A percentile compares a stretch with the other conserved stretches of the same genome.
These are phyloP conservation scores for Apium graveolens DNA, from an alignment of 129 eudicot species.

Conservation along the genomic window DNA sequence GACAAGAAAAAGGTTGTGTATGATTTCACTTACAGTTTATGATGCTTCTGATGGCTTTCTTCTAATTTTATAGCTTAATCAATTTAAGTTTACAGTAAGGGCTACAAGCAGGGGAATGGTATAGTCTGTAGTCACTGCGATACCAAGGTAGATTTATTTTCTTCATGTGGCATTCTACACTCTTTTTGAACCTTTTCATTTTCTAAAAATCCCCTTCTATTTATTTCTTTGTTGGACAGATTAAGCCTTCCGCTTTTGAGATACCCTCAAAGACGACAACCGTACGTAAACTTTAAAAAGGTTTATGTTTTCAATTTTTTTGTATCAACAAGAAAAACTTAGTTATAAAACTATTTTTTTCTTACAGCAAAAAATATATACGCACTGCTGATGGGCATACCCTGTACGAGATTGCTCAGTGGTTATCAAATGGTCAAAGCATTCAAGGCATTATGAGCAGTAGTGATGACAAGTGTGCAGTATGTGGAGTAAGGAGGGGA, in stretches of 20 bases:
- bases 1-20: slow-evolving; percentile 64
- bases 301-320: neutral
- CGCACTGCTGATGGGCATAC: slow-evolving; percentile 58
- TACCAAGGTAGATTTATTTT: slow-evolving; percentile 44
- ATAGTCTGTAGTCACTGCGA: slow-evolving; percentile 77
- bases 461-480: slow-evolving; percentile 90
- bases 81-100: slow-evolving; percentile 44
- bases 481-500: slow-evolving; percentile 75
- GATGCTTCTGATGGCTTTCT: slow-evolving; percentile 8
- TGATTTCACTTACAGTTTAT: neutral
- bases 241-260: slow-evolving; percentile 94
- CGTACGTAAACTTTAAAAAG: slow-evolving; percentile 42
- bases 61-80: neutral
- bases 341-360: neutral
- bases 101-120: slow-evolving; percentile 89
- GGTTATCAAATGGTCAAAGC: slow-evolving; percentile 67
- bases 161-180: neutral
- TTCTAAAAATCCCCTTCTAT: neutral
- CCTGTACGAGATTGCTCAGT: slow-evolving; percentile 75
- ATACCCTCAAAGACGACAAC: slow-evolving; percentile 86
- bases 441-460: slow-evolving; percentile 30
- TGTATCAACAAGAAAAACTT: neutral
- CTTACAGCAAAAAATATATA: slow-evolving; percentile 70
- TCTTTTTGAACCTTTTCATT: neutral
- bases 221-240: slow-evolving; percentile 30